Percentiles rank a stretch among this genome's conserved stretches.
Evolutionary conservation across 305 asterid genomes (phyloP).

Genomic region (Fraxinus baroniana): DNA sequence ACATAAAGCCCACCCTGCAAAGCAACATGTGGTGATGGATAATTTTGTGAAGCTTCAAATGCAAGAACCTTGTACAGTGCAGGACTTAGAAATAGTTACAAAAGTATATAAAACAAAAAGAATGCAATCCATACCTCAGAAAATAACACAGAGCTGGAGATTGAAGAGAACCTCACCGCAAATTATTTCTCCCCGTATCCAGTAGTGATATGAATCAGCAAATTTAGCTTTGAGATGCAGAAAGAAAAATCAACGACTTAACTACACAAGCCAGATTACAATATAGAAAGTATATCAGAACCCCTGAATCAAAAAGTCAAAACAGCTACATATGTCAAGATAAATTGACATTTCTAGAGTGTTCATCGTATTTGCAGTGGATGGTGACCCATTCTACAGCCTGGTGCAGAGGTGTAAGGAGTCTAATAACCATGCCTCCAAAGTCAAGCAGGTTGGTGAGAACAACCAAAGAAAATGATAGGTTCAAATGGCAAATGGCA

Average conservation of each 20-base stretch:
- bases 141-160: neutral
- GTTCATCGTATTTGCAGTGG: slow-evolving; percentile 1
- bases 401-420: neutral
- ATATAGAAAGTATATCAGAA: slow-evolving; percentile 12
- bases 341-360: neutral
- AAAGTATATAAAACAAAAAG: slow-evolving; percentile 12
- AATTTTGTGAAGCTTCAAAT: neutral
- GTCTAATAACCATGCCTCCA: neutral
- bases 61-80: neutral
- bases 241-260: neutral
- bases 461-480: neutral
- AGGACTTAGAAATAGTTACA: neutral
- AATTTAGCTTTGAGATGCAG: slow-evolving; percentile 12
- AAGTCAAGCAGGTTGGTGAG: neutral
- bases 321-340: slow-evolving; percentile 2
- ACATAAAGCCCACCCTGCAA: neutral
- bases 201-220: slow-evolving; percentile 13
- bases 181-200: neutral
- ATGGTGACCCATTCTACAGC: neutral
- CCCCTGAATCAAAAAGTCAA: neutral
- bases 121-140: neutral
- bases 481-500: neutral
- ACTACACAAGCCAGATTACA: neutral
- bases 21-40: neutral
- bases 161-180: slow-evolving; percentile 20